Evolutionary conservation across 495 filamentous ascomycete species (phyloP), one percentile per base, ranked within the genome.

Genomic region (Trichocladium uniseriatum): DNA sequence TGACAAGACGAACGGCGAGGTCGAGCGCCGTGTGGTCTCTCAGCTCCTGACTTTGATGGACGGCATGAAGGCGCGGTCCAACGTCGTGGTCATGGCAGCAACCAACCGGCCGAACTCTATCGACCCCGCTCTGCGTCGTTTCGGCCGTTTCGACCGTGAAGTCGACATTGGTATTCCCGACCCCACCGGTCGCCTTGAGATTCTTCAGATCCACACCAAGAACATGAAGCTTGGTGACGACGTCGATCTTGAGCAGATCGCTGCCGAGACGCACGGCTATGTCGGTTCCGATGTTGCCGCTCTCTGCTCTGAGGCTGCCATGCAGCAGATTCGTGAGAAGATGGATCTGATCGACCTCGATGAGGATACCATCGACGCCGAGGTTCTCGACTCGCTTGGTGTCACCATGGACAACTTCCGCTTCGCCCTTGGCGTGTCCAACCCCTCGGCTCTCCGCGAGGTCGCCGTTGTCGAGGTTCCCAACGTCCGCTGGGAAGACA

Each of bases 331-430:
- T 65, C 89, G 92, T 72, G 92, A 98, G 76, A 98, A 98, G 84
- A 98, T 98, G 92, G 92, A 98, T 66, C 81, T 98, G 54, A 98
- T 98, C 55, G 92, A 98, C 69, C 81, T 98, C 35, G 94, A 98
- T 57, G 92, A 98, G 69, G 92, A 98, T 59, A 98, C 92, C 41
- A 97, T 98, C 51, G 92, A 98, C 63, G 94, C 92, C 43, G 92
- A 98, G 72, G 94, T 98, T 34, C 78, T 98, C 42, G 94, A 98
- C 71, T 95, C 92, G 24, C 81, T 98, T 37, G 92, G 92, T 68
- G 92, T 98, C 45, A 98, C 92, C 49, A 96, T 96, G 87, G 92
- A 98, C 65, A 97, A 98, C 80, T 98, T 98, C 87, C 84, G 90
- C 52, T 97, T 94, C 58, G 90, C 92, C 45, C 84, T 98, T 45